Base-by-base conservation (phyloP, 352 stramenopile species). In the Phytophthora ramorum region DNA sequence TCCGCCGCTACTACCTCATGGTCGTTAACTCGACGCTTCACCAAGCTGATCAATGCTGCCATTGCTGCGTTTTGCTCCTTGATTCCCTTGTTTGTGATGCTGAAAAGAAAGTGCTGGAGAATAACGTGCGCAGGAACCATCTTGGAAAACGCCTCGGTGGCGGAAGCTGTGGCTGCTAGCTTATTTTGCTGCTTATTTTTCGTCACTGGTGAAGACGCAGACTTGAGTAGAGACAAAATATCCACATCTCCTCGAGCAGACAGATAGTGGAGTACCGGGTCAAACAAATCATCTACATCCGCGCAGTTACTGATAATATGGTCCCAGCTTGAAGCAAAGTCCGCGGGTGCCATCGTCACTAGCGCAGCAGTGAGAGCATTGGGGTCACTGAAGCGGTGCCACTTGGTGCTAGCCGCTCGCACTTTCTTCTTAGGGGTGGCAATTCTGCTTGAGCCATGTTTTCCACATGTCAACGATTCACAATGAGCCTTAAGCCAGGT, bases 251-350 rank as follows among this genome's bases (percentile, higher is more conserved):
- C 74, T 32, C 66, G 75, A 13, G 69, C 67, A 16, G 63, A 70
- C n/a, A 93, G 45, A 60, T 87, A 93, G 26, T 90, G 73, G 26
- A 85, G 57, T 13, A 89, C 57, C 22, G 65, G 71, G 0, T 58
- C 58, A n/a, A 75, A 81, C 0, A 77, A 71, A 7, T 78, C 70
- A 0, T 26, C 68, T 34, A 81, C 45, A 6, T 71, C 54, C 1
- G 63, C n/a, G 26, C 67, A 73, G 41, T 87, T 80, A 16, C 26
- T 63, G 24, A 70, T 58, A 51, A 87, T 80, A 14, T 71, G 48
- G 37, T 79, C 60, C 77, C 77, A 85, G 3, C 17, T 69, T 5
- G 59, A 54, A 10, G 52, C 51, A 44, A 87, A 87, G 6, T 57
- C 45, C 2, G 20, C 37, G 17, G 77, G 61, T 19, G 59, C 14